Percentiles rank a stretch among this genome's conserved stretches.
Conservation (phyloP, 768 basidiomycete species). For the Psilocybe azurescens region DNA sequence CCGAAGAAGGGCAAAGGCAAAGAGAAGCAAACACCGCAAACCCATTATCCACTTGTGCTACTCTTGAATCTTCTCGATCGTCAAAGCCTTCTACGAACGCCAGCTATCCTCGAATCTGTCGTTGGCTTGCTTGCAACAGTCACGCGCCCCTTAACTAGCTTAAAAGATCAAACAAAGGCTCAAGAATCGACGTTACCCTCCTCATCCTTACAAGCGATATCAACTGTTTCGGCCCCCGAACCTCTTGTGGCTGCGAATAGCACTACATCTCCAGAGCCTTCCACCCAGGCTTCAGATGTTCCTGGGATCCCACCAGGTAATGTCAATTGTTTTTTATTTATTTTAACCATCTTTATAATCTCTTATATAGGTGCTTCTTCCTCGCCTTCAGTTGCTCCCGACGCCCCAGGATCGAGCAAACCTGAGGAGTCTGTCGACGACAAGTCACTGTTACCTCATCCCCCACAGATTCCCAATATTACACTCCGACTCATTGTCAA, state of each 20-base stretch:
- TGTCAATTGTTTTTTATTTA: not conserved
- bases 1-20: slow-evolving; percentile 95
- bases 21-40: slow-evolving; percentile 81
- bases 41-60: slow-evolving; percentile 90
- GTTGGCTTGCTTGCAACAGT: slow-evolving; percentile 88
- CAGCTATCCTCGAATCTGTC: slow-evolving; percentile 92
- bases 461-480: slow-evolving; percentile 84
- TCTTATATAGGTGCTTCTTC: not conserved
- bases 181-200: not conserved
- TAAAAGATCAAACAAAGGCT: slow-evolving; percentile 56
- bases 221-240: not conserved
- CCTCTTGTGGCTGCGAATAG: not conserved
- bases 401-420: slow-evolving; percentile 20
- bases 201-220: not conserved
- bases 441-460: slow-evolving; percentile 62
- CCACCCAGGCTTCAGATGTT: not conserved
- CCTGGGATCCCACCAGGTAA: slow-evolving; percentile 14
- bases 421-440: slow-evolving; percentile 47
- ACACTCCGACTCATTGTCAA: slow-evolving; percentile 94
- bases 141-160: slow-evolving; percentile 77
- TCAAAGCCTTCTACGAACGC: slow-evolving; percentile 82
- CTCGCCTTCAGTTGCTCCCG: slow-evolving; percentile 10
- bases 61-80: slow-evolving; percentile 89
- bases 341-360: not conserved
- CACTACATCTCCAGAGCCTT: not conserved